phyloP scores from a whole-genome alignment of 164 flowering plant genomes.

The Taxillus chinensis region DNA sequence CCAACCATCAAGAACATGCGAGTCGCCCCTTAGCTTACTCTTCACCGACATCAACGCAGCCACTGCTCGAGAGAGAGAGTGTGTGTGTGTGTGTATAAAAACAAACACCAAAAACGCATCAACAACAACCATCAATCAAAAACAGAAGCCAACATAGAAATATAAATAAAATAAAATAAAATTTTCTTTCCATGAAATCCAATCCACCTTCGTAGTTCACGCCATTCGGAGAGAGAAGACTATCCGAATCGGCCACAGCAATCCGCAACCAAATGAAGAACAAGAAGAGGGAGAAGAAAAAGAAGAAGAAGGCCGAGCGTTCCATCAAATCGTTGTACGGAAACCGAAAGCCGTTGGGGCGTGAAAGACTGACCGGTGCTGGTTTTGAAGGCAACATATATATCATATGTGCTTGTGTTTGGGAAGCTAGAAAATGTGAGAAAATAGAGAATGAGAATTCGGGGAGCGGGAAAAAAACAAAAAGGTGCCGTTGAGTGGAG shows the following conservation, averaged over 20 bases:
- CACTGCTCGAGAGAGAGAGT: conserved; percentile 25
- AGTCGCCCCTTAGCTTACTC: conserved; percentile 52
- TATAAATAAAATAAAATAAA: neutral
- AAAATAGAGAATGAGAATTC: too few relatives aligned
- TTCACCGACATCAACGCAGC: conserved; percentile 90
- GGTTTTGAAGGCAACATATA: too few relatives aligned
- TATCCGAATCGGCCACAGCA: conserved; percentile 26
- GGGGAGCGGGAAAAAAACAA: too few relatives aligned
- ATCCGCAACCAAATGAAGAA: conserved; percentile 14
- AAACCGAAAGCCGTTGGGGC: too few relatives aligned
- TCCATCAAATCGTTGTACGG: too few relatives aligned
- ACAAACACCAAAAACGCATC: neutral
- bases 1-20: conserved; percentile 73
- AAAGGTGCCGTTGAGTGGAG: too few relatives aligned
- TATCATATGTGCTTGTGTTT: too few relatives aligned
- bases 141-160: neutral
- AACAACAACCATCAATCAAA: conserved; percentile 4
- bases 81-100: neutral
- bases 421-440: too few relatives aligned
- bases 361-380: too few relatives aligned
- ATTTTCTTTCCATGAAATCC: neutral
- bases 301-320: neutral
- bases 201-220: conserved; percentile 85
- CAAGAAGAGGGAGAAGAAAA: neutral
- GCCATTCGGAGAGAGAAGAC: conserved; percentile 89